A percentile compares a stretch with the other conserved stretches of the same genome.
These are phyloP conservation scores for Ogataea nakhonphanomensis DNA, from an alignment of 805 yeast genomes.

Conservation along the genomic window DNA sequence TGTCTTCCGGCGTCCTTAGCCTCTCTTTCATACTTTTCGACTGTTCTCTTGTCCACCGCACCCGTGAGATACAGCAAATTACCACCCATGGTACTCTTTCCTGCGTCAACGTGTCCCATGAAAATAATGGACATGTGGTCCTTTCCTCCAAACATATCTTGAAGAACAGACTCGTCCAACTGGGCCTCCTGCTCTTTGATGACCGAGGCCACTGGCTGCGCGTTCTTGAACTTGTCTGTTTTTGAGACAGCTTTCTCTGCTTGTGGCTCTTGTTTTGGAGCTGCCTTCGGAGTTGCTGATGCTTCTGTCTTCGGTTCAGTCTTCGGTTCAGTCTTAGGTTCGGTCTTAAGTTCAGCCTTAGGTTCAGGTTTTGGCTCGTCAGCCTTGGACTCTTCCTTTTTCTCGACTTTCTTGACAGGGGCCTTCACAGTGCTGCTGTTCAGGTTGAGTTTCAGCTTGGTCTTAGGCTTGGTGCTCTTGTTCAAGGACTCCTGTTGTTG, in stretches of 20 bases:
- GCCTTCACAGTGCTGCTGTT: conserved; percentile 51
- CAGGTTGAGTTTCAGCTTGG: conserved; percentile 61
- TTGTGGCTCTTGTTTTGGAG: conserved; percentile 10
- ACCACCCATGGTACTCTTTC: conserved; percentile 99
- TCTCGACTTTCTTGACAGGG: conserved; percentile 39
- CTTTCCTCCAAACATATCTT: conserved; percentile 94
- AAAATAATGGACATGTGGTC: conserved; percentile 95
- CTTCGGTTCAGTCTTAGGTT: conserved; percentile 20
- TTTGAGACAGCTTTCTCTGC: conserved; percentile 15
- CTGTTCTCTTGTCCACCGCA: conserved; percentile 97
- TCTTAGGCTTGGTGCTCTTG: conserved; percentile 53
- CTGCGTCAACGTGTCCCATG: conserved; percentile 99
- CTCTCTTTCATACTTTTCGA: conserved; percentile 96
- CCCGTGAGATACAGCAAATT: conserved; percentile 90
- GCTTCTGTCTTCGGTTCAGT: conserved; percentile 14
- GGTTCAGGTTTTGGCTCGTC: conserved; percentile 56
- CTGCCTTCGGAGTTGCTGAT: conserved; percentile 15
- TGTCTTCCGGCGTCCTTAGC: conserved; percentile 99
- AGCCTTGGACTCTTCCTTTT: conserved; percentile 55
- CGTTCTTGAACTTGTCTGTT: conserved; percentile 13
- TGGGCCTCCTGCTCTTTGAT: conserved; percentile 72
- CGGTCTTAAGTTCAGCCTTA: conserved; percentile 45
- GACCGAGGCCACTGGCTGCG: conserved; percentile 21
- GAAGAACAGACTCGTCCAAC: conserved; percentile 82
- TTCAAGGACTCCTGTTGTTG: conserved; percentile 48